phyloP scores from a whole-genome alignment of 768 basidiomycete genomes.

The Termitomyces sp. region DNA sequence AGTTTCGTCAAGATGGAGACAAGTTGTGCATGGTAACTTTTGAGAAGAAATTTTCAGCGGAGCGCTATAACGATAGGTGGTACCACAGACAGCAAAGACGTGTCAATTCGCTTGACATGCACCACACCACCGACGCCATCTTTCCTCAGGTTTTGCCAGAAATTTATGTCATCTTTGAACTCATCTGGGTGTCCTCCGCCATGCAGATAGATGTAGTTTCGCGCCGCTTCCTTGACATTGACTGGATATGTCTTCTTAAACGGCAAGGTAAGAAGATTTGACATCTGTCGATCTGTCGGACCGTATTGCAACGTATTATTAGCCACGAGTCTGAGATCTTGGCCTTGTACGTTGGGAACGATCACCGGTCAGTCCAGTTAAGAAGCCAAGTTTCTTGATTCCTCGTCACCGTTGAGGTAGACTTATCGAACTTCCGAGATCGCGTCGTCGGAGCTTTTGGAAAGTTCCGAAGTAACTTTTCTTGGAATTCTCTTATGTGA shows the following conservation, averaged over 20 bases:
- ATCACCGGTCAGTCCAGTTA: background rate
- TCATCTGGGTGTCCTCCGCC: slow-evolving; percentile 77
- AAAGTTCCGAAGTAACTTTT: background rate
- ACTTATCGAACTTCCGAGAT: background rate
- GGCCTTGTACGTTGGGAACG: background rate
- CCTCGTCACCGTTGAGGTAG: background rate
- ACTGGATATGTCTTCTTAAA: slow-evolving; percentile 64
- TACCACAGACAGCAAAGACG: slow-evolving; percentile 50
- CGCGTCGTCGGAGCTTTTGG: background rate
- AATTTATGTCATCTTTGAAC: slow-evolving; percentile 70
- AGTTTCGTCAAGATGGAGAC: slow-evolving; percentile 79
- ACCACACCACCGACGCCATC: slow-evolving; percentile 43
- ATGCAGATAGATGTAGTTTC: slow-evolving; percentile 63
- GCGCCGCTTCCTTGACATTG: slow-evolving; percentile 47
- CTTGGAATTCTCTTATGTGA: too few relatives aligned
- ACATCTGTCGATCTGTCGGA: slow-evolving; percentile 40
- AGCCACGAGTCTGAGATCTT: background rate
- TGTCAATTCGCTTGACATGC: slow-evolving; percentile 50
- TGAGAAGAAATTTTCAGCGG: slow-evolving; percentile 7
- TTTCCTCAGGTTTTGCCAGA: slow-evolving; percentile 64
- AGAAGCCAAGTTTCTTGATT: background rate
- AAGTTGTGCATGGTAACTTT: slow-evolving; percentile 90
- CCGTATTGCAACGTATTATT: background rate
- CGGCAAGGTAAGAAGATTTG: slow-evolving; percentile 71
- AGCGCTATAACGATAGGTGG: background rate